Evolutionary conservation across 2,329 filamentous ascomycete genomes (phyloP), one percentile per base, ranked within the genome.

Genomic region (Tolypocladium ophioglossoides): DNA sequence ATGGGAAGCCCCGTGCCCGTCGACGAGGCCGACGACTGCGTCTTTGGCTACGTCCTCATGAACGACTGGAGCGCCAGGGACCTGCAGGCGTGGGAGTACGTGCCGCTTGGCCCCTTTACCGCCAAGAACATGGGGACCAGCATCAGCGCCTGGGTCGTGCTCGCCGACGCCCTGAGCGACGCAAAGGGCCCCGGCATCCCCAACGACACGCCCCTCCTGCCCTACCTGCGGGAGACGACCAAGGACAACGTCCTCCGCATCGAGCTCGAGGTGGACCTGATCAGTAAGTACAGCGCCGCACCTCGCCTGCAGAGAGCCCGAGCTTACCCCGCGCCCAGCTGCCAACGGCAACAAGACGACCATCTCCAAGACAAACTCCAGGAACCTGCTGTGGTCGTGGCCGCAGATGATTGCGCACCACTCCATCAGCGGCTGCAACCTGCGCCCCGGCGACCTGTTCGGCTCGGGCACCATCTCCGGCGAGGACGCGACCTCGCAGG

Each of bases 401-500:
- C 79, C 86, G 0, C 89, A 94, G 66, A 91, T 92, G 87, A 74
- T 94, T 37, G 80, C 89, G 0, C 89, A 94, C 68, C 89, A 94
- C 67, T 85, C 86, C 3, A 79, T 89, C 55, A 86, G 84, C 0
- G 89, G 89, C 8, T 94, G 89, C 68, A 83, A 85, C 9, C 77
- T 94, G 70, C 79, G 82, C 7, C 78, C 84, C 0, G 89, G 89
- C 47, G 89, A 95, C 64, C 67, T 94, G 46, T 71, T 95, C 1
- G 89, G 88, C 2, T 88, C 84, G 0, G 89, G 89, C 9, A 94
- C 89, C 0, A 91, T 94, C 59, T 73, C 71, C 0, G 88, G 89
- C 7, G 78, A 80, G 7, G 74, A 84, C 56, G 46, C 69, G 7
- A 86, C 87, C 12, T 80, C 82, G 8, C 74, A 84, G 58, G 88